A percentile compares a stretch with the other conserved stretches of the same genome.
Evolutionary conservation across 1,284 basidiomycete genomes (phyloP).

Genomic region (Trichosporon ovoides): DNA sequence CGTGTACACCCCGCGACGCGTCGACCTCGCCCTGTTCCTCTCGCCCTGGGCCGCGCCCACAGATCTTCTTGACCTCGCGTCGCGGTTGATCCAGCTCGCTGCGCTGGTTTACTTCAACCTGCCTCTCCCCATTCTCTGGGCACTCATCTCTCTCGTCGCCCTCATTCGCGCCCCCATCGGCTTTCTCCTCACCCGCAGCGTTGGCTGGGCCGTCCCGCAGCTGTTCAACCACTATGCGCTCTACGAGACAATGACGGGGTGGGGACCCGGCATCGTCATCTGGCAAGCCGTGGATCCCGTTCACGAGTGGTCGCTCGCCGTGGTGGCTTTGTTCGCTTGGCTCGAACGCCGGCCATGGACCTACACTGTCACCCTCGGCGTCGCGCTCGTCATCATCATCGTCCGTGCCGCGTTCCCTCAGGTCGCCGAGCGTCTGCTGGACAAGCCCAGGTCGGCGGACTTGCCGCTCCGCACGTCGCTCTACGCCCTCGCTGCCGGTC

Average conservation of each 20-base stretch:
- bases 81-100: neutral
- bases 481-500: neutral
- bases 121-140: neutral
- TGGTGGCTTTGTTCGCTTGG: conserved; percentile 4
- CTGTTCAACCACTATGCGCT: conserved; percentile 17
- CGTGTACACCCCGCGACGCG: neutral
- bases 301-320: neutral
- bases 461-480: neutral
- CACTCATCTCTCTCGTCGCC: neutral
- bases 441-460: neutral
- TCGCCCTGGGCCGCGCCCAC: conserved; percentile 1
- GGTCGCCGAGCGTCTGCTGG: neutral
- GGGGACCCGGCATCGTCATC: conserved; percentile 10
- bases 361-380: neutral
- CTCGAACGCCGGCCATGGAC: conserved; percentile 15
- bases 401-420: neutral
- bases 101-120: neutral
- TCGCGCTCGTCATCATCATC: neutral
- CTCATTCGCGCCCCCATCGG: conserved; percentile 9
- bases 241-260: conserved; percentile 15
- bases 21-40: neutral
- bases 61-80: neutral
- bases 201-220: conserved; percentile 15
- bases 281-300: neutral
- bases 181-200: conserved; percentile 14